Conservation (phyloP, 2,329 filamentous ascomycete species). For the Fusarium sp. region DNA sequence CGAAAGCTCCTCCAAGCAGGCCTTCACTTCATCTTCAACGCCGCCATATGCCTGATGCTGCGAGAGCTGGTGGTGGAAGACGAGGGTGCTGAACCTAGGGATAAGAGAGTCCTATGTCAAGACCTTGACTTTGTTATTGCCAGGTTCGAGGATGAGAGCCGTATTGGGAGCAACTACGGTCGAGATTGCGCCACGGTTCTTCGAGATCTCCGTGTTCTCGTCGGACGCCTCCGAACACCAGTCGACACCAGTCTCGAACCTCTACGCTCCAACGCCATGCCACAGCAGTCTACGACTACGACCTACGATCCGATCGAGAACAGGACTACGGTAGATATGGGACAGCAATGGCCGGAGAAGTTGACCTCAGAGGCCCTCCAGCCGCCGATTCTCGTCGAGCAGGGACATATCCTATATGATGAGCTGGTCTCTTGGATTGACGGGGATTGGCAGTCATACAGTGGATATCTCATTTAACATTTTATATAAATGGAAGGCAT, state of each 20-base stretch:
- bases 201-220: conserved; percentile 50
- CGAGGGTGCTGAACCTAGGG: conserved; percentile 43
- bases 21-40: conserved; percentile 60
- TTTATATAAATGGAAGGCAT: not conserved
- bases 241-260: conserved; percentile 14
- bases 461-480: conserved; percentile 40
- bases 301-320: conserved; percentile 33
- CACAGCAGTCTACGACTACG: conserved; percentile 23
- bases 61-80: conserved; percentile 50
- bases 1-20: conserved; percentile 55
- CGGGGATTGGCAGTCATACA: conserved; percentile 48
- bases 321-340: conserved; percentile 35
- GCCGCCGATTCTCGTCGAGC: conserved; percentile 44
- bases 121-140: conserved; percentile 54
- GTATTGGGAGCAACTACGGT: conserved; percentile 51
- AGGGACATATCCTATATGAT: conserved; percentile 47
- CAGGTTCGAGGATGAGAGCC: conserved; percentile 52
- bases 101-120: conserved; percentile 34
- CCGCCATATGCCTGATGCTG: conserved; percentile 57
- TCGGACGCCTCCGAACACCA: conserved; percentile 46
- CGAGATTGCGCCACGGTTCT: conserved; percentile 51
- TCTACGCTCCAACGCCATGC: conserved; percentile 6
- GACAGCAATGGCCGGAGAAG: conserved; percentile 37
- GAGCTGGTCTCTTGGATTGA: conserved; percentile 52
- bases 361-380: conserved; percentile 28